Evolutionary conservation across 208 protist genomes (phyloP).

Genomic region (Vickermania ingenoplastis): DNA sequence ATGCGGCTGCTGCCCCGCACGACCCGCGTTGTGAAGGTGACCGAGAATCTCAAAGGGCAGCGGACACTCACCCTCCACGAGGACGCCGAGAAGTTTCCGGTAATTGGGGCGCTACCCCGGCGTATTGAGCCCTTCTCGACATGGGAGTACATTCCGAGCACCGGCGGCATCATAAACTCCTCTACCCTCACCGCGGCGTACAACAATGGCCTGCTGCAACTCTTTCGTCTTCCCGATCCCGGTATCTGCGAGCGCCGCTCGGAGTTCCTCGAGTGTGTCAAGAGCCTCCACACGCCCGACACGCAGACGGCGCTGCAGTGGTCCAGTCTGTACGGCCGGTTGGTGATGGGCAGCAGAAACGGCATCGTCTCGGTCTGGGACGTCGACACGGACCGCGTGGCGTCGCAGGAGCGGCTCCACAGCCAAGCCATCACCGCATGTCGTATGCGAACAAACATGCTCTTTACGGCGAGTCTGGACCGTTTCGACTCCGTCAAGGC

Average conservation of each 20-base stretch:
- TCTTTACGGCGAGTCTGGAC: constrained; percentile 36
- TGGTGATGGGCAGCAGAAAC: constrained; percentile 31
- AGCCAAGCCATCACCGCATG: constrained; percentile 16
- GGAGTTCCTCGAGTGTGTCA: constrained; percentile 12
- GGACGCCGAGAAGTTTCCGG: constrained; percentile 12
- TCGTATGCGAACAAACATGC: constrained; percentile 5
- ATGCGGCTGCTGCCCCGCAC: constrained; percentile 16
- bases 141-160: constrained; percentile 32
- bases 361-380: constrained; percentile 39
- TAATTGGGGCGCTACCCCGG: constrained; percentile 16
- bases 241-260: constrained; percentile 19
- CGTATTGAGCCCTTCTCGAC: constrained; percentile 11
- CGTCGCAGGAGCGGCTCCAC: constrained; percentile 23
- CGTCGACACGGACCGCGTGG: constrained; percentile 14
- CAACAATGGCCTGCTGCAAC: constrained; percentile 22
- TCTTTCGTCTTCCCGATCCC: constrained; percentile 7
- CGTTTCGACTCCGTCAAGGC: constrained; percentile 31
- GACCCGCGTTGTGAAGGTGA: constrained; percentile 18
- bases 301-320: constrained; percentile 34
- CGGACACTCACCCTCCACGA: constrained; percentile 14
- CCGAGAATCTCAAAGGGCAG: constrained; percentile 14
- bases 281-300: constrained; percentile 18
- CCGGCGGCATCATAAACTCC: constrained; percentile 9
- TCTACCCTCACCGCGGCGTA: constrained; percentile 34
- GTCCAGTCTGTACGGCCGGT: constrained; percentile 18